These are phyloP conservation scores for Aureobasidium pullulans DNA, from an alignment of 2,329 filamentous ascomycete genomes.

Conservation along the genomic window DNA sequence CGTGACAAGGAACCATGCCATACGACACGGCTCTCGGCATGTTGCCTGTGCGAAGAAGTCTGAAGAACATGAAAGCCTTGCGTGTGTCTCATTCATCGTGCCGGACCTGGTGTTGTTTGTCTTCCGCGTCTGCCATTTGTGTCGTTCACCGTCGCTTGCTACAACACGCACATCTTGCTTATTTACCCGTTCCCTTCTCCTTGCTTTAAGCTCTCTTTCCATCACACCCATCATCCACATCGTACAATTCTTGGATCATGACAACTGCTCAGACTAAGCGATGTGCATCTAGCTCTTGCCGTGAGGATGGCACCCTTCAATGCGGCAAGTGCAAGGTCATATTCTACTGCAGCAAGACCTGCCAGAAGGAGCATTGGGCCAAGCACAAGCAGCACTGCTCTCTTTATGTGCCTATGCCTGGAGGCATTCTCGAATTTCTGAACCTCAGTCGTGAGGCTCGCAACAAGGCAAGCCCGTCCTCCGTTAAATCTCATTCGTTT, in stretches of 20 bases:
- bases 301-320: background rate
- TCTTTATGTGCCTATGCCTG: background rate
- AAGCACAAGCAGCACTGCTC: conserved; percentile 8
- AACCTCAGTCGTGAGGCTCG: background rate
- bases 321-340: conserved; percentile 1
- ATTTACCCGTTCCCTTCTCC: too few species aligned
- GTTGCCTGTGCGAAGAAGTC: too few species aligned
- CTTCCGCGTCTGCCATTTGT: too few species aligned
- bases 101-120: too few species aligned
- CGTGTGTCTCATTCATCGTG: too few species aligned
- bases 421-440: background rate
- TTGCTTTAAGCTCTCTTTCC: background rate
- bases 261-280: background rate
- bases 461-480: background rate
- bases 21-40: too few species aligned
- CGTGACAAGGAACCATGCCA: too few species aligned
- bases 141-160: too few species aligned
- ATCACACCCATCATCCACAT: background rate
- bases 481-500: background rate
- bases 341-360: conserved; percentile 1
- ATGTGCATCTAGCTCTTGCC: background rate
- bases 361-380: conserved; percentile 1
- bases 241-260: background rate
- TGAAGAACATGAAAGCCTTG: too few species aligned
- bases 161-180: too few species aligned